Percentiles rank a stretch among this genome's conserved stretches.
phyloP scores from a whole-genome alignment of 2,329 filamentous ascomycete genomes.

The Myriosclerotinia curreyana region DNA sequence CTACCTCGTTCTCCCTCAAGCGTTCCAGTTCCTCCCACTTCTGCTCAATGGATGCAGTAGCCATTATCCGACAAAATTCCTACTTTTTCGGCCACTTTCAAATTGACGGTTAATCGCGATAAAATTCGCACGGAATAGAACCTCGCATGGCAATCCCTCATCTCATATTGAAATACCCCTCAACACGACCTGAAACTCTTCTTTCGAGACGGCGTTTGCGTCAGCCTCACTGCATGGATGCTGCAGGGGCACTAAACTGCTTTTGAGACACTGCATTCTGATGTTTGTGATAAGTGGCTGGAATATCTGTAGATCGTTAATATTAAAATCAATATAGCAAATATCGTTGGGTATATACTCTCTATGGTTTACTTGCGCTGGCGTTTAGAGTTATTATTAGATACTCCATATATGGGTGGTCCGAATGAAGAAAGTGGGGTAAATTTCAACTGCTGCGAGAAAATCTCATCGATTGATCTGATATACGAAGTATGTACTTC shows the following conservation, averaged over 20 bases:
- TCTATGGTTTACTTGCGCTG: too few relatives aligned
- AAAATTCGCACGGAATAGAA: neutral
- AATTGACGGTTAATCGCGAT: neutral
- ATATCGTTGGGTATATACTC: neutral
- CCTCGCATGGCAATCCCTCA: neutral
- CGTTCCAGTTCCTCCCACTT: neutral
- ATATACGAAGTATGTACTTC: neutral
- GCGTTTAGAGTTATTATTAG: too few relatives aligned
- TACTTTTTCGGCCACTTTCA: too few relatives aligned
- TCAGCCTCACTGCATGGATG: neutral
- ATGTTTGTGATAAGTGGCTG: neutral
- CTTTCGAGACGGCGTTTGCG: neutral
- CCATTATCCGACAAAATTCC: too few relatives aligned
- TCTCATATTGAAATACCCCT: neutral
- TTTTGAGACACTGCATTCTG: slow-evolving; percentile 7
- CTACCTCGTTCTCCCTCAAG: too few relatives aligned
- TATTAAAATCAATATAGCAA: too few relatives aligned
- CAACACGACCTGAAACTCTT: neutral
- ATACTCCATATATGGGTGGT: too few relatives aligned
- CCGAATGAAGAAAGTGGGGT: neutral
- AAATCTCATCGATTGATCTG: too few relatives aligned
- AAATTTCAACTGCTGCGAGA: neutral
- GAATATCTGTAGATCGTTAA: neutral
- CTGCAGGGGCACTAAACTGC: slow-evolving; percentile 5
- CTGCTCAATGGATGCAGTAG: neutral